Evolutionary conservation across 2,329 filamentous ascomycete species (phyloP).

Genomic region (Fusarium albosuccineum): DNA sequence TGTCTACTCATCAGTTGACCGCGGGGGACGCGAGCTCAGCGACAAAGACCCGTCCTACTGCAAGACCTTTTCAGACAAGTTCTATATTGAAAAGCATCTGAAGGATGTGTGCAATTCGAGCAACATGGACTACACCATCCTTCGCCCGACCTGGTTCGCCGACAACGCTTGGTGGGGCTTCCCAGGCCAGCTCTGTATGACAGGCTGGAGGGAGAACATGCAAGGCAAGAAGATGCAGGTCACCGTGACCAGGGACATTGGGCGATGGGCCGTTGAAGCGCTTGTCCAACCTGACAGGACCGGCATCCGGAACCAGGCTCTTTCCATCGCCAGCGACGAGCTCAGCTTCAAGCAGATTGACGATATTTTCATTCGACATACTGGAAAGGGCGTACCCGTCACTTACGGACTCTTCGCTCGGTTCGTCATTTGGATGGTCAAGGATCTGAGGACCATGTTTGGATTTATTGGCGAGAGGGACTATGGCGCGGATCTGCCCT

Average conservation of each 20-base stretch:
- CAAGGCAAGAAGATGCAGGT: conserved; percentile 44
- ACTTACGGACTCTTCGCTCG: conserved; percentile 37
- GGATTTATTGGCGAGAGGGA: conserved; percentile 35
- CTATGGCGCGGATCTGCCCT: conserved; percentile 40
- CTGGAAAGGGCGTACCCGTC: conserved; percentile 38
- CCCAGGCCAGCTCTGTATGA: conserved; percentile 44
- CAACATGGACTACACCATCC: conserved; percentile 46
- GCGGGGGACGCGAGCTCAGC: conserved; percentile 71
- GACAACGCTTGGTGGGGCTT: conserved; percentile 46
- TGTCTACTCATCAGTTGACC: conserved; percentile 73
- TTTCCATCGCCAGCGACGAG: conserved; percentile 44
- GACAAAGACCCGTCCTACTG: conserved; percentile 43
- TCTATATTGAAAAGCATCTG: conserved; percentile 70
- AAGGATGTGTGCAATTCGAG: conserved; percentile 50
- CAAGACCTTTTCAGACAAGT: conserved; percentile 61
- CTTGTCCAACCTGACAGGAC: conserved; percentile 32
- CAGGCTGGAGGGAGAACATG: conserved; percentile 45
- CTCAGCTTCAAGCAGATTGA: conserved; percentile 40
- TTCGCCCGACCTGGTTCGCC: conserved; percentile 47
- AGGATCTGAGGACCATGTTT: conserved; percentile 43
- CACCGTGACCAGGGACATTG: conserved; percentile 43
- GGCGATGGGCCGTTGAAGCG: conserved; percentile 40
- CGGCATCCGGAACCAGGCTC: conserved; percentile 38
- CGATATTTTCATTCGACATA: conserved; percentile 35
- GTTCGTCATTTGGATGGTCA: conserved; percentile 40